Evolutionary conservation across 2,329 filamentous ascomycete genomes (phyloP).

Genomic region (Colletotrichum sp.): DNA sequence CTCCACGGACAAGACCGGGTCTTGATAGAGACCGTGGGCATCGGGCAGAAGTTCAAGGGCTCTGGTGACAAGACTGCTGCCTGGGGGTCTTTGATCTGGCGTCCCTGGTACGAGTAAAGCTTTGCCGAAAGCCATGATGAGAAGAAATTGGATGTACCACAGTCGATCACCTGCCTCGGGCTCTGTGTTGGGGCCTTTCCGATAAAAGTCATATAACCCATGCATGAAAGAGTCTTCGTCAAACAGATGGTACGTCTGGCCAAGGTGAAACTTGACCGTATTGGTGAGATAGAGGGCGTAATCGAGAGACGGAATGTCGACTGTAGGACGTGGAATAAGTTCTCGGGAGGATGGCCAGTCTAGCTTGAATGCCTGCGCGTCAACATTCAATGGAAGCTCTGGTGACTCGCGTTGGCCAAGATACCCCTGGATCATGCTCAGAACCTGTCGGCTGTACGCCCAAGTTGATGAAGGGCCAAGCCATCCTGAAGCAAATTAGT

Average conservation of each 20-base stretch:
- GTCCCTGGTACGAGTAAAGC: conserved; percentile 53
- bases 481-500: background rate
- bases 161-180: conserved; percentile 30
- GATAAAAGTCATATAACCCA: conserved; percentile 31
- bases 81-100: conserved; percentile 47
- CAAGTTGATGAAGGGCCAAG: conserved; percentile 11
- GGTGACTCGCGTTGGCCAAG: conserved; percentile 25
- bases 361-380: background rate
- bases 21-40: conserved; percentile 35
- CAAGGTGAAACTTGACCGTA: conserved; percentile 60
- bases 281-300: conserved; percentile 58
- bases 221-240: conserved; percentile 57
- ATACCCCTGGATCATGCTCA: conserved; percentile 23
- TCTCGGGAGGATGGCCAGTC: background rate
- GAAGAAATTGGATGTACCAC: conserved; percentile 58
- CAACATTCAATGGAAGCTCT: background rate
- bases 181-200: conserved; percentile 3
- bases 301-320: background rate
- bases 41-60: conserved; percentile 44
- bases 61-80: conserved; percentile 21
- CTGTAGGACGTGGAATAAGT: background rate
- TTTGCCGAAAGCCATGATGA: conserved; percentile 61
- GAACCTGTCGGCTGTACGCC: conserved; percentile 14
- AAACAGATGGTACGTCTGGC: conserved; percentile 58
- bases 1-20: conserved; percentile 48